phyloP scores from a whole-genome alignment of 192 early-diverging fungal genomes.

The Coemansia sp. region DNA sequence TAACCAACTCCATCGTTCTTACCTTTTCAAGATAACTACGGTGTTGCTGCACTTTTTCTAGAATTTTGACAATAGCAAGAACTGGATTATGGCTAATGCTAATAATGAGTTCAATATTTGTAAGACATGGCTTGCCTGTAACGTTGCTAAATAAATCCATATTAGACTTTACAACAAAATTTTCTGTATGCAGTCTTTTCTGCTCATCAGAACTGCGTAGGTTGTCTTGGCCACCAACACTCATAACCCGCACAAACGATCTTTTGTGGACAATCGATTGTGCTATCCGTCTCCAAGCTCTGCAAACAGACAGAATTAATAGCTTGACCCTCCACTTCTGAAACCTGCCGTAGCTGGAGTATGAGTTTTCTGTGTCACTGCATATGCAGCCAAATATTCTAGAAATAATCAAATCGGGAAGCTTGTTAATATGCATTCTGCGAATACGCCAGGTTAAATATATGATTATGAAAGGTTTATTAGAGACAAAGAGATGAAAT shows the following conservation, averaged over 20 bases:
- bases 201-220: background rate
- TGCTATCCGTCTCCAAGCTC: background rate
- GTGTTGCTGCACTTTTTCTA: background rate
- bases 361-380: background rate
- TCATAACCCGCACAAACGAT: background rate
- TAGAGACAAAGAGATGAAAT: background rate
- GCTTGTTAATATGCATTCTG: constrained; percentile 5
- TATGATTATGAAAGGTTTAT: background rate
- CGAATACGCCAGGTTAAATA: background rate
- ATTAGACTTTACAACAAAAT: background rate
- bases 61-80: background rate
- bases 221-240: background rate
- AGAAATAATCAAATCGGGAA: background rate
- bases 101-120: background rate
- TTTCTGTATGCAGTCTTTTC: background rate
- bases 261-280: background rate
- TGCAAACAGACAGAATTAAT: background rate
- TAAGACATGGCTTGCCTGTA: background rate
- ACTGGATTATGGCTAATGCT: background rate
- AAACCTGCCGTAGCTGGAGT: background rate
- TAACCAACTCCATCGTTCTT: background rate
- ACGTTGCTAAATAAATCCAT: background rate
- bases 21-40: background rate
- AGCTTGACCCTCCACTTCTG: background rate
- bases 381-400: background rate